phyloP scores from a whole-genome alignment of 2,329 filamentous ascomycete genomes.

The Colletotrichum sublineola region DNA sequence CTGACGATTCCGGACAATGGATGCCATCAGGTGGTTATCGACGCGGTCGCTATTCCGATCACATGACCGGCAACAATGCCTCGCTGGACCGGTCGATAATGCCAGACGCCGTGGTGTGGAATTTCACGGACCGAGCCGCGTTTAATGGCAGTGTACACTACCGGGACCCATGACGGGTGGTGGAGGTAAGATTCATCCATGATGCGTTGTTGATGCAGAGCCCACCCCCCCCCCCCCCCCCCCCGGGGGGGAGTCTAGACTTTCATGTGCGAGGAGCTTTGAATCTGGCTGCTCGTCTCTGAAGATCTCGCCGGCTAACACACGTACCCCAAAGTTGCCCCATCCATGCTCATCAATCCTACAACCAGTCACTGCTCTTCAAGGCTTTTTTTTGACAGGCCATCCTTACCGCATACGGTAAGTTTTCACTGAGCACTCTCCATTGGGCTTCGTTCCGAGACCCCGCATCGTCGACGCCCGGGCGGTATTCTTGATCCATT shows the following conservation, averaged over 20 bases:
- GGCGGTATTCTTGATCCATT: conserved; percentile 5
- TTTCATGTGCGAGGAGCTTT: neutral
- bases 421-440: conserved; percentile 21
- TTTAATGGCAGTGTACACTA: neutral
- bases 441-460: neutral
- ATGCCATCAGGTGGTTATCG: conserved; percentile 28
- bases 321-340: conserved; percentile 7
- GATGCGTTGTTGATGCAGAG: conserved; percentile 11
- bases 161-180: neutral
- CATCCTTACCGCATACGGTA: conserved; percentile 18
- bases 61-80: conserved; percentile 32
- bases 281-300: neutral
- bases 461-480: conserved; percentile 11
- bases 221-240: neutral
- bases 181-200: conserved; percentile 13
- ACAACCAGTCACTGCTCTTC: neutral
- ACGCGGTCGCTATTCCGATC: conserved; percentile 33
- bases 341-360: conserved; percentile 16
- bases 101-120: conserved; percentile 20
- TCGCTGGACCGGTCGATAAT: neutral
- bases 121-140: conserved; percentile 25
- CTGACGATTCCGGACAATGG: conserved; percentile 11
- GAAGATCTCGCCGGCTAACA: conserved; percentile 6
- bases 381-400: neutral
- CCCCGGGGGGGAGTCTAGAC: conserved; percentile 7